Conservation (phyloP, 495 filamentous ascomycete species). For the Penicillium soppii region DNA sequence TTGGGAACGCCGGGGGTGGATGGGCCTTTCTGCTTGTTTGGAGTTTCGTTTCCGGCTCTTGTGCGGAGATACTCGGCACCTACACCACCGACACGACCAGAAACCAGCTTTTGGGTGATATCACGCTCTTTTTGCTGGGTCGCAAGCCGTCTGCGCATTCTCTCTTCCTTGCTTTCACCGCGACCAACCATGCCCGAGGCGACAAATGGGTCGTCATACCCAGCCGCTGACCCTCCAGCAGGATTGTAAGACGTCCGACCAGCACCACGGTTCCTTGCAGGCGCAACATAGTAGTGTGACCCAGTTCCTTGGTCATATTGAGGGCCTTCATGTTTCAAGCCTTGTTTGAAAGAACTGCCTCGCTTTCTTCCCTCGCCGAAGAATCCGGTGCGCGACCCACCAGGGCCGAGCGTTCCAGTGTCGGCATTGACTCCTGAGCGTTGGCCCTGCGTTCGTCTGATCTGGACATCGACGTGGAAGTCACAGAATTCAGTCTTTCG, state of each 20-base stretch:
- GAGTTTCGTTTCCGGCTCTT: conserved; percentile 26
- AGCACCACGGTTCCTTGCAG: conserved; percentile 29
- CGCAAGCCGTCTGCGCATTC: conserved; percentile 64
- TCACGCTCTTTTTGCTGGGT: conserved; percentile 79
- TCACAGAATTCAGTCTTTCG: conserved; percentile 89
- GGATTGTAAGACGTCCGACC: conserved; percentile 25
- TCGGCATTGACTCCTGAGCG: conserved; percentile 79
- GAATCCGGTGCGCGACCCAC: conserved; percentile 44
- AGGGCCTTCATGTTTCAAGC: conserved; percentile 44
- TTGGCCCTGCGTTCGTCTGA: conserved; percentile 66
- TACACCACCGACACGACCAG: conserved; percentile 59
- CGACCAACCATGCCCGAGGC: conserved; percentile 47
- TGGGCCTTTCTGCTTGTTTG: conserved; percentile 6
- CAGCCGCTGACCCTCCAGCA: conserved; percentile 58
- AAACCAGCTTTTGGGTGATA: conserved; percentile 66
- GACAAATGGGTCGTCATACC: conserved; percentile 56
- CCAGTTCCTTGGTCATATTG: conserved; percentile 60
- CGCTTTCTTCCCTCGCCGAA: conserved; percentile 42
- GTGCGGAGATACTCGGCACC: conserved; percentile 76
- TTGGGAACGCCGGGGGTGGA: conserved; percentile 12
- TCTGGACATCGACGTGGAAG: conserved; percentile 79
- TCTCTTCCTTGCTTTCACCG: conserved; percentile 61
- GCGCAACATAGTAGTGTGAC: conserved; percentile 58
- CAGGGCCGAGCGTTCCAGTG: conserved; percentile 47
- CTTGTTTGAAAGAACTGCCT: conserved; percentile 25